These are phyloP conservation scores for Aspergillus asperescens DNA, from an alignment of 495 filamentous ascomycete species.

Conservation along the genomic window DNA sequence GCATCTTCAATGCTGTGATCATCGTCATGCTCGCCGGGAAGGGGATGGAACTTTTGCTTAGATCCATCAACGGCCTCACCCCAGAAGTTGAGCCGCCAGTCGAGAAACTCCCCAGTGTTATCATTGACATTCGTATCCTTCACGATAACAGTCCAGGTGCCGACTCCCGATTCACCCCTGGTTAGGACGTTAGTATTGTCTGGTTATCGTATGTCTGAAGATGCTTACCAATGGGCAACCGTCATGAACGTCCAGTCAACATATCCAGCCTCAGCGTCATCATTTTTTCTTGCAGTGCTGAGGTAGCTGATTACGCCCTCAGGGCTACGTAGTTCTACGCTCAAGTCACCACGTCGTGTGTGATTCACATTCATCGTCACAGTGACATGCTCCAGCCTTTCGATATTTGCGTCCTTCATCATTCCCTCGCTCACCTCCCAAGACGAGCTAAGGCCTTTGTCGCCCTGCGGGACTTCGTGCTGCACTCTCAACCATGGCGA, in stretches of 20 bases:
- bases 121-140: constrained; percentile 81
- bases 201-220: not conserved
- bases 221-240: constrained; percentile 84
- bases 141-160: constrained; percentile 85
- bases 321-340: constrained; percentile 86
- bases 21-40: constrained; percentile 81
- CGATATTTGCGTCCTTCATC: constrained; percentile 76
- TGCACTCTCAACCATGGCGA: constrained; percentile 91
- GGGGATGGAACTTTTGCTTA: constrained; percentile 65
- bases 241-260: constrained; percentile 98
- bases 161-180: constrained; percentile 85
- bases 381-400: constrained; percentile 85
- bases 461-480: constrained; percentile 79
- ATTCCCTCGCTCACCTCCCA: constrained; percentile 74
- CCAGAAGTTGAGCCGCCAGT: constrained; percentile 95
- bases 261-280: constrained; percentile 66
- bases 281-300: constrained; percentile 62
- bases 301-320: constrained; percentile 77
- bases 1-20: constrained; percentile 63
- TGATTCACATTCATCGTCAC: constrained; percentile 96
- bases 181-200: constrained; percentile 12
- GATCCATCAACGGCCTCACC: constrained; percentile 74
- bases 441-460: constrained; percentile 67
- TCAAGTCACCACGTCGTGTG: constrained; percentile 79
- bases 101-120: constrained; percentile 67